These are phyloP conservation scores for Leishmania guyanensis DNA, from an alignment of 208 protist species.

Conservation along the genomic window DNA sequence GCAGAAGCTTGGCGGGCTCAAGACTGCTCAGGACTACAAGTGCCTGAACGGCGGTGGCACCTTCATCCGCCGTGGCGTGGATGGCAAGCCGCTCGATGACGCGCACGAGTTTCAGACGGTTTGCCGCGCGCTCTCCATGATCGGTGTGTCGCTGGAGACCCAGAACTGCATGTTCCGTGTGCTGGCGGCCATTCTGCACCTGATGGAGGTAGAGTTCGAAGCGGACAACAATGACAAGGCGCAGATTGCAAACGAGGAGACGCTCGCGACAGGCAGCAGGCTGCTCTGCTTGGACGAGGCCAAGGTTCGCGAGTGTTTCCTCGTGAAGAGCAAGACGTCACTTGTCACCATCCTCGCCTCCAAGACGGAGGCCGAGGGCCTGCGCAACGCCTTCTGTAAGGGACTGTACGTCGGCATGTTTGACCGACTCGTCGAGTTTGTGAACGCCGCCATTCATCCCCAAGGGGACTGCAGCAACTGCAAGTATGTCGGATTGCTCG, in stretches of 20 bases:
- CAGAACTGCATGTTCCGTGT: conserved; percentile 85
- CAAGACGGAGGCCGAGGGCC: conserved; percentile 74
- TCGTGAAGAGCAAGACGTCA: conserved; percentile 75
- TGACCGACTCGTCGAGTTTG: conserved; percentile 83
- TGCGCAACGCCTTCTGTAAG: conserved; percentile 91
- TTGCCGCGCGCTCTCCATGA: conserved; percentile 64
- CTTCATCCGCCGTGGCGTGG: conserved; percentile 77
- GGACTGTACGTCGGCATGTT: conserved; percentile 90
- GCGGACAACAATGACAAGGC: conserved; percentile 83
- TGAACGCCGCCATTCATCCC: conserved; percentile 81
- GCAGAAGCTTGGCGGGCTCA: conserved; percentile 66
- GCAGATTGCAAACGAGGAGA: conserved; percentile 39
- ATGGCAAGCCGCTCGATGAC: conserved; percentile 90
- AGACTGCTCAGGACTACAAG: conserved; percentile 75
- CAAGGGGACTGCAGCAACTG: conserved; percentile 46
- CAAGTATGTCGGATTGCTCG: conserved; percentile 95
- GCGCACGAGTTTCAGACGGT: conserved; percentile 81
- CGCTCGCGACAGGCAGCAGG: conserved; percentile 49
- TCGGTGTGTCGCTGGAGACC: conserved; percentile 61
- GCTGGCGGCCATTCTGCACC: conserved; percentile 91
- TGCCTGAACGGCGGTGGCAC: conserved; percentile 89
- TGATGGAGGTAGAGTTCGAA: conserved; percentile 92
- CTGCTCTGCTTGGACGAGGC: conserved; percentile 75
- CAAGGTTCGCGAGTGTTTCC: conserved; percentile 67
- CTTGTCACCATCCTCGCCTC: conserved; percentile 80